Evolutionary conservation across 2,329 filamentous ascomycete genomes (phyloP).

Genomic region (Samsoniella hepiali): DNA sequence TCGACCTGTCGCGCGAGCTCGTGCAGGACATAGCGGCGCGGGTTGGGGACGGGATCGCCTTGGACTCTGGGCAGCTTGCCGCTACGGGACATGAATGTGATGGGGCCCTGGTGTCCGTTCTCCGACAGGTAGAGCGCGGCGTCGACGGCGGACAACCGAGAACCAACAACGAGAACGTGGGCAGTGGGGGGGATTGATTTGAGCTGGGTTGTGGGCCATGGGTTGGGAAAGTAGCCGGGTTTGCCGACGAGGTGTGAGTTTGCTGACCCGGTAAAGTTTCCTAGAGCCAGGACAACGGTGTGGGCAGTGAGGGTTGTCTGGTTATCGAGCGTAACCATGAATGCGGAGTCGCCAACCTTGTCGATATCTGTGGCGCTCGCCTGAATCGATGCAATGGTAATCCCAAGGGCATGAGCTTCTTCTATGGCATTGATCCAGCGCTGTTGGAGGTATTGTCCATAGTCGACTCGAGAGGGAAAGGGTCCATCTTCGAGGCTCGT

Average conservation of each 20-base stretch:
- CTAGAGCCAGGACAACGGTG: conserved; percentile 9
- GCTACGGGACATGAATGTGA: conserved; percentile 18
- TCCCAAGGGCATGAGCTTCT: neutral
- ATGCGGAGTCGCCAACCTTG: neutral
- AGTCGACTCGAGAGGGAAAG: conserved; percentile 16
- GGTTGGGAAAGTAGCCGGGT: conserved; percentile 15
- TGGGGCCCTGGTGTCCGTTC: conserved; percentile 13
- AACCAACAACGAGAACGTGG: conserved; percentile 12
- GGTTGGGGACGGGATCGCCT: conserved; percentile 9
- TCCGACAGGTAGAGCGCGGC: conserved; percentile 12
- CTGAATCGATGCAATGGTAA: neutral
- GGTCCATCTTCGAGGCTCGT: conserved; percentile 10
- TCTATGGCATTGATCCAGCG: conserved; percentile 1
- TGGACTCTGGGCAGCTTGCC: conserved; percentile 14
- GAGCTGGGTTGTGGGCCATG: conserved; percentile 16
- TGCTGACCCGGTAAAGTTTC: conserved; percentile 12
- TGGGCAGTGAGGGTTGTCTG: neutral
- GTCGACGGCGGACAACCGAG: conserved; percentile 14
- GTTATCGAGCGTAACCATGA: neutral
- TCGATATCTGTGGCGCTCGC: conserved; percentile 2
- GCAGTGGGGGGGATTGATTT: conserved; percentile 1
- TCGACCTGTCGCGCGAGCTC: conserved; percentile 17
- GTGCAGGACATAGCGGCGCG: conserved; percentile 10
- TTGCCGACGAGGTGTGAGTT: conserved; percentile 11
- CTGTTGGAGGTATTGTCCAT: conserved; percentile 9